phyloP scores from a whole-genome alignment of 2,329 filamentous ascomycete genomes.

The Fusarium sublunatum region DNA sequence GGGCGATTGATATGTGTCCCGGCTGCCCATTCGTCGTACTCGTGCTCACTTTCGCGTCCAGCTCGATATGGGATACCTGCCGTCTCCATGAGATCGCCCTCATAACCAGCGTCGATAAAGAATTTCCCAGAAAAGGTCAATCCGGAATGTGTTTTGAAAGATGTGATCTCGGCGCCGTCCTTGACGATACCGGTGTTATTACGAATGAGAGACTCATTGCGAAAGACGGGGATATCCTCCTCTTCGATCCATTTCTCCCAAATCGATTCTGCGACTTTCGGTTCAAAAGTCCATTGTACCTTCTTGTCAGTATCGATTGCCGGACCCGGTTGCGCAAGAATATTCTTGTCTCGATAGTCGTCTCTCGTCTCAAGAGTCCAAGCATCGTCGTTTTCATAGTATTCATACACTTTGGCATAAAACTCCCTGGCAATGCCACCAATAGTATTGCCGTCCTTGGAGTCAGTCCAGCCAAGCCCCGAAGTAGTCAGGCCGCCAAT shows the following conservation, averaged over 20 bases:
- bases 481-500: slow-evolving; percentile 36
- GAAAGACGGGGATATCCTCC: slow-evolving; percentile 29
- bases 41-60: slow-evolving; percentile 26
- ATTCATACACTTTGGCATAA: slow-evolving; percentile 25
- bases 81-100: slow-evolving; percentile 37
- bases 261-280: slow-evolving; percentile 32
- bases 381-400: slow-evolving; percentile 19
- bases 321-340: slow-evolving; percentile 29
- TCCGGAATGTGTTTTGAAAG: slow-evolving; percentile 23
- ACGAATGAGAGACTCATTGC: slow-evolving; percentile 25
- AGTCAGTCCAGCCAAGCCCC: slow-evolving; percentile 31
- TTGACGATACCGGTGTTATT: slow-evolving; percentile 12
- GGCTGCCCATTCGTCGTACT: slow-evolving; percentile 28
- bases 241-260: slow-evolving; percentile 35
- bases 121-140: slow-evolving; percentile 25
- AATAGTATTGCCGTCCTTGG: slow-evolving; percentile 30
- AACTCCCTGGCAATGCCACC: slow-evolving; percentile 32
- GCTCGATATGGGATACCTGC: slow-evolving; percentile 32
- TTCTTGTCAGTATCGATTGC: slow-evolving; percentile 25
- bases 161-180: slow-evolving; percentile 14
- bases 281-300: slow-evolving; percentile 39
- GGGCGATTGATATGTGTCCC: slow-evolving; percentile 18
- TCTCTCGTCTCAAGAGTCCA: slow-evolving; percentile 15
- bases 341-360: slow-evolving; percentile 25
- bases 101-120: slow-evolving; percentile 38